Conservation (phyloP, 768 basidiomycete genomes). For the Boletus subparvulus region DNA sequence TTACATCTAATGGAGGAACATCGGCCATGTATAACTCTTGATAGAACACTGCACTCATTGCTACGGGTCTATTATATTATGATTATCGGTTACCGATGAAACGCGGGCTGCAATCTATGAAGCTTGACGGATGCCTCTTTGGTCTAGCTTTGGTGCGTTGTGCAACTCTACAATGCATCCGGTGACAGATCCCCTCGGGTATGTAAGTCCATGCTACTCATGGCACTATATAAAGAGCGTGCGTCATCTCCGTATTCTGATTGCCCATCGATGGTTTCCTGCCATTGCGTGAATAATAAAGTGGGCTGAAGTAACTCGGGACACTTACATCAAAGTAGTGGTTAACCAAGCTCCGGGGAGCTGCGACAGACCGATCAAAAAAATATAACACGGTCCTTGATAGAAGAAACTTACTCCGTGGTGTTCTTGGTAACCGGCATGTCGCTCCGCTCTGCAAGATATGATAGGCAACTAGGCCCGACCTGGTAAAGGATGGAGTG, state of each 20-base stretch:
- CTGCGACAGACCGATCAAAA: slow-evolving; percentile 39
- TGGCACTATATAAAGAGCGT: slow-evolving; percentile 59
- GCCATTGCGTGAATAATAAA: slow-evolving; percentile 3
- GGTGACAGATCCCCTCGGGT: slow-evolving; percentile 71
- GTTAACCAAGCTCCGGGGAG: slow-evolving; percentile 80
- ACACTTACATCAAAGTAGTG: slow-evolving; percentile 91
- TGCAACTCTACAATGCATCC: slow-evolving; percentile 51
- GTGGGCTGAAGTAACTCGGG: background rate
- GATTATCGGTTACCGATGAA: slow-evolving; percentile 19
- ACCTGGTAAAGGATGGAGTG: slow-evolving; percentile 44
- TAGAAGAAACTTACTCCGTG: slow-evolving; percentile 65
- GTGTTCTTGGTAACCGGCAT: slow-evolving; percentile 91
- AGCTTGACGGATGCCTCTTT: background rate
- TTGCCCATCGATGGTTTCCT: slow-evolving; percentile 73
- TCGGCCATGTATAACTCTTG: slow-evolving; percentile 35
- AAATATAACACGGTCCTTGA: background rate
- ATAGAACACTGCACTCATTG: slow-evolving; percentile 38
- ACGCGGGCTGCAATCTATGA: background rate
- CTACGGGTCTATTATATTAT: slow-evolving; percentile 31
- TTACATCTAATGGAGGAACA: slow-evolving; percentile 37
- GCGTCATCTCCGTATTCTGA: slow-evolving; percentile 77
- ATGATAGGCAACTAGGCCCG: slow-evolving; percentile 86
- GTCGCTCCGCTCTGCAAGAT: slow-evolving; percentile 87
- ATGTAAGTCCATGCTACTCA: slow-evolving; percentile 54
- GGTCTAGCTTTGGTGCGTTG: background rate